Evolutionary conservation across 306 rosid genomes (phyloP).

Genomic region (Vachellia pachyceras): DNA sequence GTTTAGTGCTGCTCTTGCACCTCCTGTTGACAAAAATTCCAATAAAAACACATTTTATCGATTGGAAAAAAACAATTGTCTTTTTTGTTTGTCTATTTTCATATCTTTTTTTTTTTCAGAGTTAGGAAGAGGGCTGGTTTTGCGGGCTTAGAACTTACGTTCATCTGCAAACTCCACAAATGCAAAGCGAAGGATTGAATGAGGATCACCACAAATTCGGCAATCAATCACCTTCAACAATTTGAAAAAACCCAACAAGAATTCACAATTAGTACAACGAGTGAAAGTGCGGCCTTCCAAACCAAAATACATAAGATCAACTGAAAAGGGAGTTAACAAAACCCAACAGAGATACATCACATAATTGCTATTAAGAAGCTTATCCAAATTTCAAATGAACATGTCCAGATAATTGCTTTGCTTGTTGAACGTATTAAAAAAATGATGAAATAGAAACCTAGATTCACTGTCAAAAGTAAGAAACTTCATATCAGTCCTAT

Average conservation of each 20-base stretch:
- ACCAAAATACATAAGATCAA: slow-evolving; percentile 20
- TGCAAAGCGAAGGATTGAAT: slow-evolving; percentile 97
- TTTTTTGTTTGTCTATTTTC: background rate
- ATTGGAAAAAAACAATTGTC: slow-evolving; percentile 1
- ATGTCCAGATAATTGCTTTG: slow-evolving; percentile 17
- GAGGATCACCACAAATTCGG: slow-evolving; percentile 97
- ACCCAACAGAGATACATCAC: slow-evolving; percentile 29
- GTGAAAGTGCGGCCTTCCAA: background rate
- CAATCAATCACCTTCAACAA: slow-evolving; percentile 87
- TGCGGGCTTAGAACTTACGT: slow-evolving; percentile 62
- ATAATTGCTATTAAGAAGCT: slow-evolving; percentile 22
- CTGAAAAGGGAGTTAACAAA: slow-evolving; percentile 14
- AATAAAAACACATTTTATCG: slow-evolving; percentile 31
- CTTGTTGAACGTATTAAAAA: background rate
- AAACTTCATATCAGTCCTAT: slow-evolving; percentile 24
- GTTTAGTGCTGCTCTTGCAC: slow-evolving; percentile 84
- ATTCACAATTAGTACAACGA: slow-evolving; percentile 12
- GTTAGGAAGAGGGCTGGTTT: slow-evolving; percentile 11
- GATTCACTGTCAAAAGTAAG: background rate
- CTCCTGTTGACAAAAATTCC: slow-evolving; percentile 63
- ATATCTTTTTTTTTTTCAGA: background rate
- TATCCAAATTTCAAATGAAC: slow-evolving; percentile 24
- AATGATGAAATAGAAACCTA: background rate
- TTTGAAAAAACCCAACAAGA: slow-evolving; percentile 31
- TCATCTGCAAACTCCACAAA: slow-evolving; percentile 98